Evolutionary conservation across 2,329 filamentous ascomycete species (phyloP).

Genomic region (Paraphaeosphaeria minitans): DNA sequence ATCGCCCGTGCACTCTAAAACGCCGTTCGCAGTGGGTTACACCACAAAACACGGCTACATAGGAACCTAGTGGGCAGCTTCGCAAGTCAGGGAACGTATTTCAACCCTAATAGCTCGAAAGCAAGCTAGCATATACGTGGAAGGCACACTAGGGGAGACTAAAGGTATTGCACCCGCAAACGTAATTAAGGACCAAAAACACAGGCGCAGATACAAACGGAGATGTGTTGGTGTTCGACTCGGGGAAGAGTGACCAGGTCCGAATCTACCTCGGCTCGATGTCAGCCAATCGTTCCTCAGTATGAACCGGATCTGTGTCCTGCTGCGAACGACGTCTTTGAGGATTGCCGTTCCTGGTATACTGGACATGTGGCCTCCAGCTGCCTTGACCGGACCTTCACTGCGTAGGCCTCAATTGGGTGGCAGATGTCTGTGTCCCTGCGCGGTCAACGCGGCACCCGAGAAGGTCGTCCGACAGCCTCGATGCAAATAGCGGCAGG

Average conservation of each 20-base stretch:
- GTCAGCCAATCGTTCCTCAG: conserved; percentile 3
- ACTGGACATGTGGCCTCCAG: neutral
- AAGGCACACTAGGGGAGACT: neutral
- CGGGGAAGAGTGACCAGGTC: neutral
- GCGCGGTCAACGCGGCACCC: too few species aligned
- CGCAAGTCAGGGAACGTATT: conserved; percentile 15
- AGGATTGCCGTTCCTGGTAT: neutral
- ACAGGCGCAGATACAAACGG: too few species aligned
- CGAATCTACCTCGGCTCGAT: neutral
- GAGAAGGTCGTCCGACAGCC: too few species aligned
- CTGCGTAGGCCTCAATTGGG: too few species aligned
- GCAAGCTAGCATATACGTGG: conserved; percentile 2
- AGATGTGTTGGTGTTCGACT: too few species aligned
- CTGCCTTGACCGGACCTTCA: too few species aligned
- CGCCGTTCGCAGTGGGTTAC: too few species aligned
- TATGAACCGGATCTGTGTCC: neutral
- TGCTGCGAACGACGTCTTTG: neutral
- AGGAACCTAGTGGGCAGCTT: conserved; percentile 15
- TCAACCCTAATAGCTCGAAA: conserved; percentile 10
- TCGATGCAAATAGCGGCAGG: too few species aligned
- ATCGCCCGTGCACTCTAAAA: too few species aligned
- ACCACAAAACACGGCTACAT: neutral
- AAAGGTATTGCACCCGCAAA: neutral
- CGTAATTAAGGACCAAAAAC: too few species aligned
- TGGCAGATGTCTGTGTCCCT: too few species aligned